Conservation (phyloP, 2,329 filamentous ascomycete genomes). For the Sporothrix curviconia region DNA sequence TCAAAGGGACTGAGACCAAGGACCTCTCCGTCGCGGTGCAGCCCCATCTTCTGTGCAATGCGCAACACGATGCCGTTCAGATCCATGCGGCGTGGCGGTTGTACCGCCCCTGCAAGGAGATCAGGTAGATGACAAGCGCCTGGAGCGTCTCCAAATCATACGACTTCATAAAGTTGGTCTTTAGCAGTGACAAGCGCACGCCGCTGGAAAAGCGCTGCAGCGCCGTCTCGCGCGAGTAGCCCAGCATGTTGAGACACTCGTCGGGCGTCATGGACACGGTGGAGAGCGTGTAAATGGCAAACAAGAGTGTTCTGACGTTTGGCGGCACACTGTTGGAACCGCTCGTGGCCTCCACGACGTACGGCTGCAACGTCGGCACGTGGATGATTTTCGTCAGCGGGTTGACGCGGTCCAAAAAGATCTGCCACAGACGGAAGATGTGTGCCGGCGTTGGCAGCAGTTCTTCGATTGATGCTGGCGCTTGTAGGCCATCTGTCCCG, state of each 20-base stretch:
- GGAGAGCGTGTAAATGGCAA: slow-evolving; percentile 59
- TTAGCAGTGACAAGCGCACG: slow-evolving; percentile 43
- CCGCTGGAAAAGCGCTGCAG: slow-evolving; percentile 47
- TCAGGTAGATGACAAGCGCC: slow-evolving; percentile 50
- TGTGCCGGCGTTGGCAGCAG: slow-evolving; percentile 60
- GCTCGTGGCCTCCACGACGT: slow-evolving; percentile 56
- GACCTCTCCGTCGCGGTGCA: slow-evolving; percentile 55
- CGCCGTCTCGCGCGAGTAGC: slow-evolving; percentile 42
- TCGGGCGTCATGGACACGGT: slow-evolving; percentile 47
- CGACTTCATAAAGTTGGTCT: slow-evolving; percentile 51
- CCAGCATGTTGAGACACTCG: slow-evolving; percentile 50
- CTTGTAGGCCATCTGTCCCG: slow-evolving; percentile 12
- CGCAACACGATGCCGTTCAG: slow-evolving; percentile 55
- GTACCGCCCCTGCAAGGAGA: slow-evolving; percentile 51
- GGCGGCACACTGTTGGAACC: slow-evolving; percentile 49
- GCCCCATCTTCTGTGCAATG: slow-evolving; percentile 61
- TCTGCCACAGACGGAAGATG: slow-evolving; percentile 67
- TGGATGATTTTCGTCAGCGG: slow-evolving; percentile 68
- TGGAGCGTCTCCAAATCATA: slow-evolving; percentile 54
- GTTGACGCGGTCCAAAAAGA: slow-evolving; percentile 67
- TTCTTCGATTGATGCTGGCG: slow-evolving; percentile 36
- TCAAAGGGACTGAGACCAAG: slow-evolving; percentile 56
- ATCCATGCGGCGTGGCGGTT: slow-evolving; percentile 56
- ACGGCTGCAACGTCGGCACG: slow-evolving; percentile 60
- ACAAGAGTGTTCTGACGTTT: slow-evolving; percentile 55